These are phyloP conservation scores for Creolimax fragrantissima DNA, from an alignment of 78 protist species.

Conservation along the genomic window DNA sequence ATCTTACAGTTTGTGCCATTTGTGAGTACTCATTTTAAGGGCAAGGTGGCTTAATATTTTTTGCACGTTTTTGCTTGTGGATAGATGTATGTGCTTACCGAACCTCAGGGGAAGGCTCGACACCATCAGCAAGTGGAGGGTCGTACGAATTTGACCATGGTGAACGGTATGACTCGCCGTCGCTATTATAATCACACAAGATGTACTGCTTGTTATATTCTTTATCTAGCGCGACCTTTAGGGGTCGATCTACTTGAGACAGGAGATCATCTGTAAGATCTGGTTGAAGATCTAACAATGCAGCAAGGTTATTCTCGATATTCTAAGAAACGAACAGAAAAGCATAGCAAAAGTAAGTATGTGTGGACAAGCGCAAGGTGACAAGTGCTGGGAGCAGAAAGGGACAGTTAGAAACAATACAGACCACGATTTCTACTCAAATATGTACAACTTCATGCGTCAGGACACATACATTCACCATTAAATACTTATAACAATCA, in stretches of 20 bases:
- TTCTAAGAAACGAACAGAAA: too few species aligned
- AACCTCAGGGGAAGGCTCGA: conserved; percentile 65
- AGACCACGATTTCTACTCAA: too few species aligned
- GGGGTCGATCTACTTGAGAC: conserved; percentile 85
- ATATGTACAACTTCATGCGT: too few species aligned
- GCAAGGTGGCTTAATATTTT: neutral
- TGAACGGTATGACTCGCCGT: conserved; percentile 91
- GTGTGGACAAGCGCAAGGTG: too few species aligned
- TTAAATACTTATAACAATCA: too few species aligned
- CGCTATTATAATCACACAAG: conserved; percentile 94
- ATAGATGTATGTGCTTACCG: conserved; percentile 69
- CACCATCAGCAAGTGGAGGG: conserved; percentile 81
- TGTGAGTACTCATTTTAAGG: too few species aligned
- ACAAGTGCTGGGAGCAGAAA: too few species aligned
- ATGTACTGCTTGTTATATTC: conserved; percentile 53
- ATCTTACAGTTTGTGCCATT: too few species aligned
- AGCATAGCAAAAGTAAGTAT: too few species aligned
- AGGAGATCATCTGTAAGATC: conserved; percentile 88
- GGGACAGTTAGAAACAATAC: too few species aligned
- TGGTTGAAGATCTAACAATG: conserved; percentile 80
- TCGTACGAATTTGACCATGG: conserved; percentile 93
- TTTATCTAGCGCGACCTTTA: conserved; percentile 66
- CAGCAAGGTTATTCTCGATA: conserved; percentile 67
- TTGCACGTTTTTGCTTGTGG: too few species aligned
- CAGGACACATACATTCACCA: too few species aligned